Base-by-base conservation (phyloP, 176 grass and related monocot species). In the Carex parvula region DNA sequence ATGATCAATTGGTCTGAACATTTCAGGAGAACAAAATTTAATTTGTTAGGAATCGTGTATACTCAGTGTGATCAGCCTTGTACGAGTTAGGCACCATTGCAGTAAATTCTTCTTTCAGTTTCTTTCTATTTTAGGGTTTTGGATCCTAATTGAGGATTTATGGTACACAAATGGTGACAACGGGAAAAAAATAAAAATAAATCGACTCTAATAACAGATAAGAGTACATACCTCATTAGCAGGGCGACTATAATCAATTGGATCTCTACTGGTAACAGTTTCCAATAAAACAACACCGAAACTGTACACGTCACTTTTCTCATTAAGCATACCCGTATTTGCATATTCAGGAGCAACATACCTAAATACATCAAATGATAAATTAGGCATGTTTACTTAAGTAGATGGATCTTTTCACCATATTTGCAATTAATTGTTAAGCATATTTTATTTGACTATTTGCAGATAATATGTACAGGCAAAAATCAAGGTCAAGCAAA, bases 241-340 rank as follows among this genome's bases (percentile, higher is more conserved):
- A 17, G 93, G 85, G 29, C 91, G 88, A 69, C 88, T 88, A 72
- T 95, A 94, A 87, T 99, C 96, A 70, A 99, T 91, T 85, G 93
- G 96, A 81, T 92, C 91, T 64, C 93, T 95, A 84, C 96, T 93
- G 0, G 93, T 99, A 54, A 99, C 96, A 48, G 93, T 88, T 90
- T 99, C 96, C 83, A 99, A 79, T 41, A 99, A 88, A 11, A 99
- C 87, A 70, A 99, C 89, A 18, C 96, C 96, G 26, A 99, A 99
- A 91, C 96, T 95, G 70, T 99, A 99, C 64, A 99, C 93, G 54
- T 99, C 96, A 29, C 96, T 99, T 88, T 99, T 99, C 88, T 99
- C 96, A 87, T 99, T 99, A 78, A 99, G 73, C 88, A 99, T 91
- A 52, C 96, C 96, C 6, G 96, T 95, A 76, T 99, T 99, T 87